Base-by-base conservation (phyloP, 768 basidiomycete species). In the Phanerodontia chrysosporium region DNA sequence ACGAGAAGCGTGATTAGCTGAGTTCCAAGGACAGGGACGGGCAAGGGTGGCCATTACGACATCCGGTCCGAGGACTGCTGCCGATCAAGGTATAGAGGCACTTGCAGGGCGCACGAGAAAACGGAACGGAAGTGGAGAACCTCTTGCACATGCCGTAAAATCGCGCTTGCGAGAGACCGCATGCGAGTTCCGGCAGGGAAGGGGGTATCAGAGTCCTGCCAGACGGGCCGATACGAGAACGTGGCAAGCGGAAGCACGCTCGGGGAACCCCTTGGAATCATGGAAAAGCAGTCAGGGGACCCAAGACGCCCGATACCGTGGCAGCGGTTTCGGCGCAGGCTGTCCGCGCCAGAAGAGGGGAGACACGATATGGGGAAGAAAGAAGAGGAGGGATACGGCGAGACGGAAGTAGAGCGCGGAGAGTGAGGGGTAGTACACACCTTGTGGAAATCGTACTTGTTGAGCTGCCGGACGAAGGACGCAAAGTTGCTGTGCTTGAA, bases 361-460 rank as follows among this genome's bases (percentile, higher is more conserved):
- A n/a, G 24, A 48, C 46, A 22, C 22, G 44, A 18, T 18, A 18
- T n/a, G 45, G 27, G 39, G 39, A 5, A 9, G 9, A 48, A 28
- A 18, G 22, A 48, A 28, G 6, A 48, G 46, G 46, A 25, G 3
- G 22, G 46, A 48, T 24, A 18, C 46, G 46, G 46, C n/a, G 44
- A 22, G 46, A 48, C 46, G 46, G 25, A 54, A 60, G 39, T 52
- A 42, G 39, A 42, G 39, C 39, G 18, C n/a, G 24, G 55, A 21
- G 36, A 45, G 30, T 30, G 24, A 30, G 29, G 21, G 30, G 22
- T 57, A 13, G 5, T 18, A 59, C 55, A 68, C 35, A 80, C 89
- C 78, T 96, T 96, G 80, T 95, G 94, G 65, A 96, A 96, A 74
- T 95, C 94, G 70, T 96, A 96, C 72, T 95, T 96, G 80, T 96